Percentiles rank a stretch among this genome's conserved stretches.
These are phyloP conservation scores for Clonostachys rhizophaga DNA, from an alignment of 2,329 filamentous ascomycete species.

Conservation along the genomic window DNA sequence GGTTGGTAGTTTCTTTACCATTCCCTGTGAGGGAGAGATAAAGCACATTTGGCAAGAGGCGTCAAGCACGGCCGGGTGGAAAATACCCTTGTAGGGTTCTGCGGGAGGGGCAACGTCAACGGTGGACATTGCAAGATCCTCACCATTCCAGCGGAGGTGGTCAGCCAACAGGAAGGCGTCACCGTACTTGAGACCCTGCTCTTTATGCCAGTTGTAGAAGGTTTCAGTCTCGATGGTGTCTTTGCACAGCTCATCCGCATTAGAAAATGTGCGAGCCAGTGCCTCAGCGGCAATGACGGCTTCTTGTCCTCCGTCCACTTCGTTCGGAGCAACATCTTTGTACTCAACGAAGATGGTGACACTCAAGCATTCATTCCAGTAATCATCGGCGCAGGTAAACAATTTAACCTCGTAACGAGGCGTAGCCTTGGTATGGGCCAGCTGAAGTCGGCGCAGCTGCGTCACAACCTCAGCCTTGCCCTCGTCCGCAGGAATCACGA, in stretches of 20 bases:
- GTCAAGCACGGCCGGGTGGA: slow-evolving; percentile 26
- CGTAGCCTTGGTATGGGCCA: background rate
- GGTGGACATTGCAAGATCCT: slow-evolving; percentile 2
- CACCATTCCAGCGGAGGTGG: background rate
- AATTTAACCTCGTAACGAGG: background rate
- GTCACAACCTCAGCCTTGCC: background rate
- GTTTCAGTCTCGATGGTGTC: slow-evolving; percentile 1
- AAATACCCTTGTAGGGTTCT: slow-evolving; percentile 15
- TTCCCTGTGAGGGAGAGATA: background rate
- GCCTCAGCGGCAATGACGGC: background rate
- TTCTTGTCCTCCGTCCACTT: background rate
- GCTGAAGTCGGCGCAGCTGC: slow-evolving; percentile 21
- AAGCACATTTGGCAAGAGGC: slow-evolving; percentile 1
- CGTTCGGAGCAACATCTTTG: slow-evolving; percentile 2
- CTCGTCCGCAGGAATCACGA: background rate
- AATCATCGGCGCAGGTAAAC: background rate
- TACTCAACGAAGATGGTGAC: slow-evolving; percentile 8
- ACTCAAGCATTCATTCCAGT: slow-evolving; percentile 10
- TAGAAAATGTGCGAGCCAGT: too few species aligned
- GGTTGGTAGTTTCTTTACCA: too few species aligned
- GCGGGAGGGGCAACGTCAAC: background rate
- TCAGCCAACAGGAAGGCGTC: slow-evolving; percentile 4
- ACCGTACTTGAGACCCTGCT: slow-evolving; percentile 9
- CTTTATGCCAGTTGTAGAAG: slow-evolving; percentile 7
- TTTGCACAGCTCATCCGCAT: background rate